Conservation (phyloP, 2,329 filamentous ascomycete species). For the Bipolaris gigantea region DNA sequence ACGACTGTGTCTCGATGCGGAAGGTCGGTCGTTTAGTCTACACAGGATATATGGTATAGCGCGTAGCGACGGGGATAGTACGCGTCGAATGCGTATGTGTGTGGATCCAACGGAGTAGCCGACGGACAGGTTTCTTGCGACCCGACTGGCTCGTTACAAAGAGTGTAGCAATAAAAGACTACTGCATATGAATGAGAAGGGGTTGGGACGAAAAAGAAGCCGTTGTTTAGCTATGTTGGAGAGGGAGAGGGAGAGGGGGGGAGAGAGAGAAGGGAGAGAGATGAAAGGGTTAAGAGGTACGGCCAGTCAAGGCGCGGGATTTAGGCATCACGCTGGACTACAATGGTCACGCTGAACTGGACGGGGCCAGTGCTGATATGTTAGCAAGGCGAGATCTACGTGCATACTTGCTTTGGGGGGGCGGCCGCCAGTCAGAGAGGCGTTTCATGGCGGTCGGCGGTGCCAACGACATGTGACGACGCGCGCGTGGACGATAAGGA, state of each 20-base stretch:
- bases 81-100: background rate
- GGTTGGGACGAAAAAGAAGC: conserved; percentile 1
- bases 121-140: conserved; percentile 2
- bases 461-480: conserved; percentile 15
- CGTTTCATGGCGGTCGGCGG: conserved; percentile 10
- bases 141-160: conserved; percentile 15
- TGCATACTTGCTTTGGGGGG: background rate
- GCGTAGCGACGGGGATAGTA: background rate
- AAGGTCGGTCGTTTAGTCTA: conserved; percentile 23
- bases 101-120: conserved; percentile 3
- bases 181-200: background rate
- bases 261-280: background rate
- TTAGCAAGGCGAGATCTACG: conserved; percentile 28
- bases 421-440: conserved; percentile 9
- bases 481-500: conserved; percentile 11
- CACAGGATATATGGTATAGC: conserved; percentile 3
- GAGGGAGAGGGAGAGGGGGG: background rate
- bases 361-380: conserved; percentile 22
- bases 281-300: conserved; percentile 21
- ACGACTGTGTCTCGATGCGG: conserved; percentile 19
- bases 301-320: conserved; percentile 41
- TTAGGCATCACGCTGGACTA: conserved; percentile 24
- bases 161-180: background rate
- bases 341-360: conserved; percentile 33
- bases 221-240: conserved; percentile 7